Base-by-base conservation (phyloP, 805 yeast genomes). In the Candida namnaoensis region DNA sequence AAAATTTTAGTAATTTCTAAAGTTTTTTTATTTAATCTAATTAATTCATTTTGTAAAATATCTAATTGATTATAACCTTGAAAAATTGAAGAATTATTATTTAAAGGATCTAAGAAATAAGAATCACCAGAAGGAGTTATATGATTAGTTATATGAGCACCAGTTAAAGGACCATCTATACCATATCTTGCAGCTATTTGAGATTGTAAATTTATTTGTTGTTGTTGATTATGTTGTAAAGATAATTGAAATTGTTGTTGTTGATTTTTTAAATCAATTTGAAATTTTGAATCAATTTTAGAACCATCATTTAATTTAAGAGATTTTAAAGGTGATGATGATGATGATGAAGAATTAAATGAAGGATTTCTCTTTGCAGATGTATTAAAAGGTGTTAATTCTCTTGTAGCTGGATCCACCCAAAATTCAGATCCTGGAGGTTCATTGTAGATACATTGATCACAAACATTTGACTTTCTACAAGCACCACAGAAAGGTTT, bases 401-500 rank as follows among this genome's bases (percentile, higher is more conserved):
- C 35, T 24, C 27, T 23, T 33, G 11, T 24, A 23, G 37, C 27
- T 33, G 41, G 19, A 32, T 28, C 37, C 28, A 41, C 37, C n/a
- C 41, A 28, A 39, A 5, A 39, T 25, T 8, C 32, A 10, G 24
- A 27, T 26, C 19, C 27, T 27, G 30, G 44, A 1, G 50, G 47
- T 23, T 53, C 58, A 24, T 56, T 58, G 32, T 51, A 56, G 5
- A 45, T 42, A 44, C 58, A 56, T 38, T 50, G 25, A 38, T 52
- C 57, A 19, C 48, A 46, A 34, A 49, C 42, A 34, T 48, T 53
- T 37, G 58, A 48, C 47, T 49, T 53, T 43, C 43, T 49, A 38
- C 60, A 56, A 0, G 58, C 44, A 1, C 44, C 36, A 37, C 60
- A 56, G 2, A 47, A 54, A 3, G 60, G 60, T 37, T 51, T 52